Percentiles rank a stretch among this genome's conserved stretches.
phyloP scores from a whole-genome alignment of 352 stramenopile species.

The Peronospora tabacina region DNA sequence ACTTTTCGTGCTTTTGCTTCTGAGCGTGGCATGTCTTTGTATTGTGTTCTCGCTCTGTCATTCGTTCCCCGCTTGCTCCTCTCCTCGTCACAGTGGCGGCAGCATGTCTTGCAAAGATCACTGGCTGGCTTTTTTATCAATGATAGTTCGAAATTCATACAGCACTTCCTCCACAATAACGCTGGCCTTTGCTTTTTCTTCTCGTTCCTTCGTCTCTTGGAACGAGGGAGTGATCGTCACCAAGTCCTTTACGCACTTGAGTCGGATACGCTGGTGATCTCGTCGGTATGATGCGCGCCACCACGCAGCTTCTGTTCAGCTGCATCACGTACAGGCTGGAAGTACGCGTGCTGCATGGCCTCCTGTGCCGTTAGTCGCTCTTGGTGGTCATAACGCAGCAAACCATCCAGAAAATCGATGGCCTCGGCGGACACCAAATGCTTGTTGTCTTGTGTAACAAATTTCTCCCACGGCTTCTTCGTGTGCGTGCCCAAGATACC shows the following conservation, averaged over 20 bases:
- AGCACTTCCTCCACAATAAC: constrained; percentile 7
- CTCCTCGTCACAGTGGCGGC: constrained; percentile 3
- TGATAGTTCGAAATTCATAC: constrained; percentile 15
- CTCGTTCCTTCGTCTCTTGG: constrained; percentile 6
- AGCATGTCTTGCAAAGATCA: constrained; percentile 16
- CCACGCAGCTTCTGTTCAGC: constrained; percentile 64
- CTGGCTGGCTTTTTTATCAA: constrained; percentile 3
- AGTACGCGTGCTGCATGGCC: constrained; percentile 97
- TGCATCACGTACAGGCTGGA: constrained; percentile 88
- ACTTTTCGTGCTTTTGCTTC: constrained; percentile 12
- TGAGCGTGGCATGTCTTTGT: constrained; percentile 25
- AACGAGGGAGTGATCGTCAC: constrained; percentile 13
- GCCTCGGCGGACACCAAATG: constrained; percentile 94
- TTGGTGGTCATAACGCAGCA: constrained; percentile 93
- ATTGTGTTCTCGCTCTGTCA: constrained; percentile 32
- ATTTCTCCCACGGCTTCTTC: constrained; percentile 99
- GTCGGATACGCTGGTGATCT: constrained; percentile 71
- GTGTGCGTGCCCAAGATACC: constrained; percentile 94
- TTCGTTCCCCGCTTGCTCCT: constrained; percentile 19
- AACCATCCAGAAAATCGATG: constrained; percentile 90
- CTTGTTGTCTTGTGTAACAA: constrained; percentile 97
- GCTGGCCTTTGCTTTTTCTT: constrained; percentile 13
- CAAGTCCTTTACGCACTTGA: constrained; percentile 51
- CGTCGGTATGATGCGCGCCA: constrained; percentile 43
- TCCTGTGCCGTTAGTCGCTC: constrained; percentile 97